These are phyloP conservation scores for Cryphonectria nitschkei DNA, from an alignment of 2,329 filamentous ascomycete species.

Conservation along the genomic window DNA sequence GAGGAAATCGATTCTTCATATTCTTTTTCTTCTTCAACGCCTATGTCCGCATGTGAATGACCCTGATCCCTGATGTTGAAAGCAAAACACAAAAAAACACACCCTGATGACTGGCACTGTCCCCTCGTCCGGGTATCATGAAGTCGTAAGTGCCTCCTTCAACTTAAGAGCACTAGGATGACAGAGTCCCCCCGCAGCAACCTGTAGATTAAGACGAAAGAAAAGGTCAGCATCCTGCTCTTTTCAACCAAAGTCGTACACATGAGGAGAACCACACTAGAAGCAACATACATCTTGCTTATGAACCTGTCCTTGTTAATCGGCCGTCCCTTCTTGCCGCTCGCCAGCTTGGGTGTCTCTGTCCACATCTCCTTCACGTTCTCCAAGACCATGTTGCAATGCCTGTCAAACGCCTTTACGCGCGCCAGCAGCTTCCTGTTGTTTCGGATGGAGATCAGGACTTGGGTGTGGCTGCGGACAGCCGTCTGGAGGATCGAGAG, in stretches of 20 bases:
- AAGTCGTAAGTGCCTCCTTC: constrained; percentile 25
- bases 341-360: constrained; percentile 80
- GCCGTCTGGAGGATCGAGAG: constrained; percentile 96
- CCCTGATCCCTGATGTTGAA: constrained; percentile 25
- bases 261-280: neutral
- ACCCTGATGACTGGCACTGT: constrained; percentile 26
- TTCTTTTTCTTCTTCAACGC: constrained; percentile 26
- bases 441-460: constrained; percentile 96
- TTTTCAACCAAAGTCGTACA: neutral
- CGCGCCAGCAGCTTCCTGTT: constrained; percentile 97
- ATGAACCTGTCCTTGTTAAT: constrained; percentile 99
- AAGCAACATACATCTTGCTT: constrained; percentile 80
- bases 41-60: constrained; percentile 31
- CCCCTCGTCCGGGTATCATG: constrained; percentile 28
- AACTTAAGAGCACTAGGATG: constrained; percentile 84
- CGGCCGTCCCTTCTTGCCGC: constrained; percentile 84
- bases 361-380: constrained; percentile 99
- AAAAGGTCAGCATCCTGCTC: constrained; percentile 21
- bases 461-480: constrained; percentile 90
- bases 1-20: constrained; percentile 27
- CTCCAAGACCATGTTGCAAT: constrained; percentile 99
- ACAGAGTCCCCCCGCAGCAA: constrained; percentile 88
- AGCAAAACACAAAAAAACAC: constrained; percentile 23
- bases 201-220: constrained; percentile 48
- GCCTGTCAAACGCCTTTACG: constrained; percentile 97